Percentiles rank a stretch among this genome's conserved stretches.
Conservation (phyloP, 495 filamentous ascomycete genomes). For the Penicillium mononematosum region DNA sequence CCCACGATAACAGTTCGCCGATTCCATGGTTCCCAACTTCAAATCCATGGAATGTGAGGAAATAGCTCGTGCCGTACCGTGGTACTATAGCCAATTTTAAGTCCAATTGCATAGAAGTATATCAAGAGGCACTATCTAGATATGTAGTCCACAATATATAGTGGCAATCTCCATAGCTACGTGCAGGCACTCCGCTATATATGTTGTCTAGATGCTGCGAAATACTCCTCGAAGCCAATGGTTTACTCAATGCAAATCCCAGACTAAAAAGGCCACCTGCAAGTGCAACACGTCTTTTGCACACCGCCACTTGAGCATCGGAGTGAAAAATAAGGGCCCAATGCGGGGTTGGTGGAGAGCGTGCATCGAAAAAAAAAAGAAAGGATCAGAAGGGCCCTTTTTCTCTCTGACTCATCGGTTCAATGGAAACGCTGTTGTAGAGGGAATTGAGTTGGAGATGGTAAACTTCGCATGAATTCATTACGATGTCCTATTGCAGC, state of each 20-base stretch:
- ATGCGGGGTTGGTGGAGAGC: constrained; percentile 16
- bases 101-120: background rate
- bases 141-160: background rate
- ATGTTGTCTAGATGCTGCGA: background rate
- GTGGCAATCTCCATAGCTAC: background rate
- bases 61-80: background rate
- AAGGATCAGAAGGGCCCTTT: background rate
- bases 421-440: background rate
- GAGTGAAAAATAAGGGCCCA: constrained; percentile 4
- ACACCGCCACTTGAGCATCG: constrained; percentile 31
- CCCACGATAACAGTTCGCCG: background rate
- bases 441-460: background rate
- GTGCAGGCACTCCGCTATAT: background rate
- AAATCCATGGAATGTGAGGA: background rate
- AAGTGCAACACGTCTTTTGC: constrained; percentile 18
- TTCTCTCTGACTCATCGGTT: background rate
- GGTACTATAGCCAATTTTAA: background rate
- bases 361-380: background rate
- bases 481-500: background rate
- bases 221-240: background rate
- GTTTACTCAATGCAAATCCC: background rate
- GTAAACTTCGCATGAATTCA: background rate
- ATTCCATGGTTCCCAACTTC: background rate
- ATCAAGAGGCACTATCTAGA: background rate
- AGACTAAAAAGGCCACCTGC: constrained; percentile 4